phyloP scores from a whole-genome alignment of 768 basidiomycete species.

The Termitomyces sp. region DNA sequence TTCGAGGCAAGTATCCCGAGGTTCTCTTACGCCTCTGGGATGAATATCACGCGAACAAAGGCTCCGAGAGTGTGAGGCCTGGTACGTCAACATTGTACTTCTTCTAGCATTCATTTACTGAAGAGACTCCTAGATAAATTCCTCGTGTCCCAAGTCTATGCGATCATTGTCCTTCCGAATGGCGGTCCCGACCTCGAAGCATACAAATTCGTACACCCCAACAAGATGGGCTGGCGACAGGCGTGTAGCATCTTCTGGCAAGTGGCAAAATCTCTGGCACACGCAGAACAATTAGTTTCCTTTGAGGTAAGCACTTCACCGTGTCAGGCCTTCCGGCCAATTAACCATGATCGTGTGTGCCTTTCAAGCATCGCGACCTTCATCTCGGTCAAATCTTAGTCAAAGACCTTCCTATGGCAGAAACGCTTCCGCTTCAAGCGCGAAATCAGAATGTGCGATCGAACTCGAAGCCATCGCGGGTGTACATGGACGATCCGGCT shows the following conservation, averaged over 20 bases:
- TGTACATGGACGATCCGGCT: slow-evolving; percentile 62
- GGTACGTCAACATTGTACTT: slow-evolving; percentile 40
- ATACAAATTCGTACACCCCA: slow-evolving; percentile 60
- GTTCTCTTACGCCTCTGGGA: slow-evolving; percentile 85
- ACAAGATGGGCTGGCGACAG: slow-evolving; percentile 76
- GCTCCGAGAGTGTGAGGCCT: slow-evolving; percentile 83
- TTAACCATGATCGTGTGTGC: slow-evolving; percentile 1
- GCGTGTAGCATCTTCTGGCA: slow-evolving; percentile 92
- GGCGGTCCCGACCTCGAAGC: slow-evolving; percentile 90
- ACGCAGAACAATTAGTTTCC: slow-evolving; percentile 74
- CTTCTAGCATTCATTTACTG: slow-evolving; percentile 2
- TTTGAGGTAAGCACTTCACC: slow-evolving; percentile 72
- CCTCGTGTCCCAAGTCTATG: slow-evolving; percentile 75
- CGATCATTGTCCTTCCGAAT: slow-evolving; percentile 86
- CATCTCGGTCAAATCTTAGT: slow-evolving; percentile 97
- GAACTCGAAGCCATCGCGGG: slow-evolving; percentile 23
- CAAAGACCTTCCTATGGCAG: slow-evolving; percentile 42
- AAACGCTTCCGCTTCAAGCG: slow-evolving; percentile 29
- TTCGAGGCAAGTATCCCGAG: slow-evolving; percentile 82
- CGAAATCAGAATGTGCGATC: slow-evolving; percentile 33
- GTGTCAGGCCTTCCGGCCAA: background rate
- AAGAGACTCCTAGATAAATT: slow-evolving; percentile 58
- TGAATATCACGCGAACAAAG: slow-evolving; percentile 68
- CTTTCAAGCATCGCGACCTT: slow-evolving; percentile 88
- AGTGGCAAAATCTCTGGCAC: slow-evolving; percentile 70